phyloP scores from a whole-genome alignment of 2,329 filamentous ascomycete species.

The Colletotrichum sp. region DNA sequence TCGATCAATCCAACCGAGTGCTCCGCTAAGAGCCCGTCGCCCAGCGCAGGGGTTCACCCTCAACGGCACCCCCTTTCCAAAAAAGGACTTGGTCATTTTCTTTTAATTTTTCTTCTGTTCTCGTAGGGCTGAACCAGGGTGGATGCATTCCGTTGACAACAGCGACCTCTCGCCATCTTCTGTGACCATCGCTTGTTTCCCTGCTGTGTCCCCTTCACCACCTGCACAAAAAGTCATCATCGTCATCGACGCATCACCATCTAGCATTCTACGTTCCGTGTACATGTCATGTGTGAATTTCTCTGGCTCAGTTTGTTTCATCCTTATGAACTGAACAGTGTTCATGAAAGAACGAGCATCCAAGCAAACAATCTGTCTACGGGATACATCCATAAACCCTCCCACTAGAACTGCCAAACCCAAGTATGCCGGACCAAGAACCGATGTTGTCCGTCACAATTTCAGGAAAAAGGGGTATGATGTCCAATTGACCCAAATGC shows the following conservation, averaged over 20 bases:
- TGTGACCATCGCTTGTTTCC: neutral
- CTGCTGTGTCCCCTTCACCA: neutral
- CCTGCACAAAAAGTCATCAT: neutral
- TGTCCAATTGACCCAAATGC: neutral
- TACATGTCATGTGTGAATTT: neutral
- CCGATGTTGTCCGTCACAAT: neutral
- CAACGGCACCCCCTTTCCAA: neutral
- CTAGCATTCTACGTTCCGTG: neutral
- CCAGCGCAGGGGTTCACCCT: neutral
- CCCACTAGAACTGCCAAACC: neutral
- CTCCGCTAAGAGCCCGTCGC: constrained; percentile 1
- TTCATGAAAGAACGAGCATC: neutral
- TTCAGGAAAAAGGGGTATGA: constrained; percentile 9
- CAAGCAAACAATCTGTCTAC: neutral
- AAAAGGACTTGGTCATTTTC: neutral
- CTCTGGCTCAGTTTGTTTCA: neutral
- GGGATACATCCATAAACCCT: neutral
- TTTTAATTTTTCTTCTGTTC: neutral
- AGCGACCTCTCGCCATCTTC: neutral
- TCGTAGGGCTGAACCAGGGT: constrained; percentile 4
- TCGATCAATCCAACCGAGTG: constrained; percentile 6
- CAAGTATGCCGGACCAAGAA: neutral
- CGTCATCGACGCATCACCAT: neutral
- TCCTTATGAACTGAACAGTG: neutral
- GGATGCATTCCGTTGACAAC: neutral